phyloP scores from a whole-genome alignment of 129 eudicot species.

The Helianthus tuberosus region DNA sequence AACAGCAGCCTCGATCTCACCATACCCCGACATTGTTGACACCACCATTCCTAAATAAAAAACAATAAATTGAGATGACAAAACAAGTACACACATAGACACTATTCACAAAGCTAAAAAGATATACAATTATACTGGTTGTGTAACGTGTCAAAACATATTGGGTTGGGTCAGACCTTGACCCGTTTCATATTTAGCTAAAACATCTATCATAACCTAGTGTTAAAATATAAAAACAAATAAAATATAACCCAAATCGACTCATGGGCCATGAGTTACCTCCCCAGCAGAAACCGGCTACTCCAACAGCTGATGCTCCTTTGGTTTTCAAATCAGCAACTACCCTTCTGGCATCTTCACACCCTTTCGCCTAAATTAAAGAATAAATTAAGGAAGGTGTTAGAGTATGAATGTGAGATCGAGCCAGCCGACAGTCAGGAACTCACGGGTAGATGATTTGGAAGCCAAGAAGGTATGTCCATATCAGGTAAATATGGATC shows the following conservation, averaged over 20 bases:
- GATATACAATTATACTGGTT: background rate
- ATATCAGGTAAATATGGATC: slow-evolving; percentile 48
- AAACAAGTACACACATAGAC: background rate
- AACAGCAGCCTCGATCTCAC: slow-evolving; percentile 55
- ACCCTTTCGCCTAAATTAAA: slow-evolving; percentile 47
- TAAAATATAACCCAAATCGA: slow-evolving; percentile 4
- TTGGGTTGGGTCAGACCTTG: background rate
- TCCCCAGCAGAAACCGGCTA: slow-evolving; percentile 81
- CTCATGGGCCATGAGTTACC: slow-evolving; percentile 24
- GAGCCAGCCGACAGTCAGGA: background rate
- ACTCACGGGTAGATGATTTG: slow-evolving; percentile 51
- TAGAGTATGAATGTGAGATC: background rate
- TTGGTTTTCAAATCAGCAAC: slow-evolving; percentile 52
- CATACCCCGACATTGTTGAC: slow-evolving; percentile 44
- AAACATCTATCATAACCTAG: background rate
- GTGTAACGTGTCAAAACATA: background rate
- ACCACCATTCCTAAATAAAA: slow-evolving; percentile 31
- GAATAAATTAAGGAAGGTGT: background rate
- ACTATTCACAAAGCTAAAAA: background rate
- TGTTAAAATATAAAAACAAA: background rate
- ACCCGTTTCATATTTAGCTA: background rate
- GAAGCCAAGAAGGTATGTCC: slow-evolving; percentile 39
- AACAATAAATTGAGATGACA: background rate
- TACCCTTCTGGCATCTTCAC: slow-evolving; percentile 62
- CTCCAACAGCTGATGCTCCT: slow-evolving; percentile 56